phyloP scores from a whole-genome alignment of 257 asterid species.

The Solanum arcanum region DNA sequence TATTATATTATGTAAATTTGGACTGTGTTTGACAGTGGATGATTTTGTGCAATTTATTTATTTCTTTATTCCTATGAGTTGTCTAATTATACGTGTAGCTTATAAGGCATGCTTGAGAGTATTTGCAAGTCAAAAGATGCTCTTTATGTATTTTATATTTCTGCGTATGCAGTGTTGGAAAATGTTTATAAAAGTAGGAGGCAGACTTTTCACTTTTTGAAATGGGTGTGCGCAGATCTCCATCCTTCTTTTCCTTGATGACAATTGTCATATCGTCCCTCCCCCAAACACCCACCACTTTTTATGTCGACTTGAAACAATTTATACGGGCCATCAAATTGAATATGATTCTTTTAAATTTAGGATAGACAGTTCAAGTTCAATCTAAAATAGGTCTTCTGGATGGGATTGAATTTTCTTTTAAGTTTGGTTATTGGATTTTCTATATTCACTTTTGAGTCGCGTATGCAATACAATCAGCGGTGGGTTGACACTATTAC shows the following conservation, averaged over 20 bases:
- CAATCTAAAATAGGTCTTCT: neutral
- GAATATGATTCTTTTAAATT: neutral
- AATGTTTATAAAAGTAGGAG: neutral
- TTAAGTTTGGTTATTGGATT: neutral
- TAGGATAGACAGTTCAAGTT: neutral
- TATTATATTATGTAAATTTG: neutral
- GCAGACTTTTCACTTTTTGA: neutral
- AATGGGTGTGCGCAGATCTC: neutral
- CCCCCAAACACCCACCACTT: neutral
- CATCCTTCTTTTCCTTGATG: neutral
- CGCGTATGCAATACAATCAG: neutral
- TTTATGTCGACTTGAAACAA: neutral
- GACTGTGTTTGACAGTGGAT: neutral
- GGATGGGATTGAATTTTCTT: neutral
- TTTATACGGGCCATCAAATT: neutral
- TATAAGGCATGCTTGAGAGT: neutral
- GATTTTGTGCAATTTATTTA: neutral
- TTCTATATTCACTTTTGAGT: neutral
- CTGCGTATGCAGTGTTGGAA: neutral
- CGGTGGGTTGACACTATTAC: neutral
- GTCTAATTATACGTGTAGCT: neutral
- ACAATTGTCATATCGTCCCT: neutral
- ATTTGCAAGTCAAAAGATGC: conserved; percentile 10
- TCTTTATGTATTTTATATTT: neutral
- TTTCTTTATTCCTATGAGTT: neutral